Evolutionary conservation across 768 basidiomycete genomes (phyloP).

Genomic region (Leccinum subgranulosum): DNA sequence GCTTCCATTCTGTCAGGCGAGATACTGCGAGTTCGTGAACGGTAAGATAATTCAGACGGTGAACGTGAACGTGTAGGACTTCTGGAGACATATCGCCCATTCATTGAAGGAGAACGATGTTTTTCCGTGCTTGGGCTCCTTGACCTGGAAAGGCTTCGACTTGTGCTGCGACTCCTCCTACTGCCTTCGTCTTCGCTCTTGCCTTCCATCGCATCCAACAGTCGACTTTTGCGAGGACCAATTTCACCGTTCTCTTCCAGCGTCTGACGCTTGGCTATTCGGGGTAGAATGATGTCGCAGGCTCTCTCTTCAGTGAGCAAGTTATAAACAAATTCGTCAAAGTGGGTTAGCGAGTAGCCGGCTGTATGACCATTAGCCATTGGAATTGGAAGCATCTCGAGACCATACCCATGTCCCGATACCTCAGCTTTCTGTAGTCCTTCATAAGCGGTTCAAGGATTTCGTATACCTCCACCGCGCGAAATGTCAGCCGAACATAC

Average conservation of each 20-base stretch:
- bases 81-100: constrained; percentile 61
- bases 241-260: constrained; percentile 93
- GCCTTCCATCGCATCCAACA: constrained; percentile 87
- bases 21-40: constrained; percentile 58
- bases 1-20: constrained; percentile 55
- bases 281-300: constrained; percentile 94
- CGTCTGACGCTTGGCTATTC: constrained; percentile 78
- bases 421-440: constrained; percentile 87
- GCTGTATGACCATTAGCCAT: constrained; percentile 41
- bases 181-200: constrained; percentile 51
- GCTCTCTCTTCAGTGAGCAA: constrained; percentile 87
- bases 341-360: constrained; percentile 81
- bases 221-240: constrained; percentile 75
- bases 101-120: constrained; percentile 39
- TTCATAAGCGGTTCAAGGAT: constrained; percentile 90
- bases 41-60: constrained; percentile 38
- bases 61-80: constrained; percentile 53
- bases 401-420: constrained; percentile 70
- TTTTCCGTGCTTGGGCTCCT: constrained; percentile 23
- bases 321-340: constrained; percentile 89
- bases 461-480: constrained; percentile 87
- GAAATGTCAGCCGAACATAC: constrained; percentile 95
- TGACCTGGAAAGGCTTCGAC: constrained; percentile 22
- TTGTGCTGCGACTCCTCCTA: constrained; percentile 37
- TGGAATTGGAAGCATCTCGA: not conserved